Evolutionary conservation across 2,329 filamentous ascomycete genomes (phyloP), one percentile per base, ranked within the genome.

Genomic region (Cladophialophora psammophila): DNA sequence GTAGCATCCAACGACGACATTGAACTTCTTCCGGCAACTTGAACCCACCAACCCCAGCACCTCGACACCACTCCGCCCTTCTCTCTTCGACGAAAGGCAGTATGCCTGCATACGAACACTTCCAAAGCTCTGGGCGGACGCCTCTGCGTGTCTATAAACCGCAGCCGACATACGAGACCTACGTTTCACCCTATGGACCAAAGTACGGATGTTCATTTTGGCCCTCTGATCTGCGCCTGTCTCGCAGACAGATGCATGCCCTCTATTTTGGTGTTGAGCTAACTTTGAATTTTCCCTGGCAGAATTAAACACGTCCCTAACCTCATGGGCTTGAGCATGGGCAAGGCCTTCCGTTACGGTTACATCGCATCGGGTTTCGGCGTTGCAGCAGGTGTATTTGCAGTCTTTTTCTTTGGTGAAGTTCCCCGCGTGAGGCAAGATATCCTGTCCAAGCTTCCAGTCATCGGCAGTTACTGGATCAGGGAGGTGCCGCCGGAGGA

Each of bases 361-460:
- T 71, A 75, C 62, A 81, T 87, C 58, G 84, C 82, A 53, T 83
- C 78, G 62, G 81, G 81, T 55, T 88, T 89, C 78, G 87, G 86
- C 71, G 84, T 82, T 69, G 81, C 83, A 55, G 82, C 84, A 50
- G 87, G 85, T 70, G 80, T 86, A 75, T 86, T 87, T 78, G 86
- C 85, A 42, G 76, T 90, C 72, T 89, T 87, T 81, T 87, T 90
- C 83, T 86, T 89, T 79, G 85, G 86, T 73, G 87, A 88, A 73
- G 82, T 90, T 32, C 87, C 87, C 67, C 84, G 83, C 74, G 86
- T 90, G 54, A 82, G 86, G 75, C 82, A 85, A 73, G 87, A 90
- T 75, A 87, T 90, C 72, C 81, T 88, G 76, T 81, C 84, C 78
- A 85, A 87, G 79, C 74, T 89, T 32, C 87, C 87, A 6, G 76